Conservation (phyloP, 495 filamentous ascomycete genomes). For the Glarea lozoyensis region DNA sequence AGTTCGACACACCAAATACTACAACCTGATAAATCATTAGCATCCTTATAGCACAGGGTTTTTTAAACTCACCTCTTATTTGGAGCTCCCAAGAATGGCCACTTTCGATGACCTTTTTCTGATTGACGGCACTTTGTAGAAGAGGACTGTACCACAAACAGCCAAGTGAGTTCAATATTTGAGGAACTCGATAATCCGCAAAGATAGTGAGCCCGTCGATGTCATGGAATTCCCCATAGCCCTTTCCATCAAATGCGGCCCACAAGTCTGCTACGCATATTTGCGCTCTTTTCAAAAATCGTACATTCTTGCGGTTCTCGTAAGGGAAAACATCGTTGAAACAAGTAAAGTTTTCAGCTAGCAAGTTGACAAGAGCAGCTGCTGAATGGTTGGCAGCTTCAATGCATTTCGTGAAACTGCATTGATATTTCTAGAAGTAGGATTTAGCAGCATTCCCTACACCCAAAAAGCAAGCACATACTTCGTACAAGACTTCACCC, state of each 20-base stretch:
- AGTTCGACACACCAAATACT: slow-evolving; percentile 94
- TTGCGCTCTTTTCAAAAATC: slow-evolving; percentile 87
- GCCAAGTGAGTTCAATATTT: slow-evolving; percentile 79
- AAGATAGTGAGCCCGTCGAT: slow-evolving; percentile 98
- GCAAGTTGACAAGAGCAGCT: slow-evolving; percentile 70
- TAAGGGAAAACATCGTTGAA: slow-evolving; percentile 75
- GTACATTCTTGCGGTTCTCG: slow-evolving; percentile 56
- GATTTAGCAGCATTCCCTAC: slow-evolving; percentile 1
- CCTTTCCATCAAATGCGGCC: slow-evolving; percentile 81
- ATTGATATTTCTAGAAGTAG: slow-evolving; percentile 61
- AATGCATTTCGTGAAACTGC: slow-evolving; percentile 66
- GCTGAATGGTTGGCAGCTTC: slow-evolving; percentile 70
- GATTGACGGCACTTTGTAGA: slow-evolving; percentile 58
- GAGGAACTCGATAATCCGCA: slow-evolving; percentile 93
- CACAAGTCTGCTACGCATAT: slow-evolving; percentile 92
- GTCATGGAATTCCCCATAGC: slow-evolving; percentile 77
- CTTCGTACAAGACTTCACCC: slow-evolving; percentile 73
- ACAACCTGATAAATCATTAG: slow-evolving; percentile 37
- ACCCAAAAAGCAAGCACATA: slow-evolving; percentile 31
- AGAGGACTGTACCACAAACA: slow-evolving; percentile 77
- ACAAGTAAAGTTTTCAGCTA: slow-evolving; percentile 72
- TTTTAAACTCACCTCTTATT: slow-evolving; percentile 52
- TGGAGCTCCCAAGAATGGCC: slow-evolving; percentile 83
- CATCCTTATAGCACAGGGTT: background rate
- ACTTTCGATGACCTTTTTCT: slow-evolving; percentile 50